Evolutionary conservation across 805 yeast species (phyloP).

Genomic region (Pichia sporocuriosa): DNA sequence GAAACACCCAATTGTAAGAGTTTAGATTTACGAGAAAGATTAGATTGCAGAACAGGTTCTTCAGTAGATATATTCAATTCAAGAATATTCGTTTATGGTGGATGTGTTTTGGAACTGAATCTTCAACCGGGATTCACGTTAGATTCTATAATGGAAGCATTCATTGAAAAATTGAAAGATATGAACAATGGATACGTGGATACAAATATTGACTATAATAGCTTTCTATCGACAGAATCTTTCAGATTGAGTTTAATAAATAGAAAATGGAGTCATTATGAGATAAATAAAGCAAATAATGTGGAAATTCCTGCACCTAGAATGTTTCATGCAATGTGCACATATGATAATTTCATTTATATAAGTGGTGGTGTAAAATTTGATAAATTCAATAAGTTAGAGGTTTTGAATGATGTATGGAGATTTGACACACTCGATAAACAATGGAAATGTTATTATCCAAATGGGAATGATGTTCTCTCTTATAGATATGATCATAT

Average conservation of each 20-base stretch:
- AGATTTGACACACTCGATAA: conserved; percentile 46
- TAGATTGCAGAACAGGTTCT: conserved; percentile 65
- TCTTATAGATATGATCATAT: conserved; percentile 46
- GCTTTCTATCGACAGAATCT: conserved; percentile 54
- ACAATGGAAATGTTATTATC: conserved; percentile 47
- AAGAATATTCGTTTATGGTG: conserved; percentile 60
- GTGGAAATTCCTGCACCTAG: conserved; percentile 36
- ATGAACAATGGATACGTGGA: neutral
- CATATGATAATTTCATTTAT: conserved; percentile 44
- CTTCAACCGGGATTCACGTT: conserved; percentile 34
- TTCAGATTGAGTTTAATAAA: conserved; percentile 55
- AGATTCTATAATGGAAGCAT: conserved; percentile 33
- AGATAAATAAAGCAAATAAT: conserved; percentile 23
- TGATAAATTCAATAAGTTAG: conserved; percentile 29
- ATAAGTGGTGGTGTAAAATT: conserved; percentile 60
- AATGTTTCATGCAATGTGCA: conserved; percentile 52
- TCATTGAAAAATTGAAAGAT: conserved; percentile 19
- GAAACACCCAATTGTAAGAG: conserved; percentile 47
- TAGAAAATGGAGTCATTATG: conserved; percentile 44
- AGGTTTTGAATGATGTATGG: conserved; percentile 64
- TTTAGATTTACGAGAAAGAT: conserved; percentile 43
- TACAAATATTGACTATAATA: conserved; percentile 4
- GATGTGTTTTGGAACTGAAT: conserved; percentile 52
- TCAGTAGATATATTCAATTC: conserved; percentile 53
- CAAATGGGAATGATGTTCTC: conserved; percentile 24